Evolutionary conservation across 768 basidiomycete species (phyloP).

Genomic region (Tylopilus sp.): DNA sequence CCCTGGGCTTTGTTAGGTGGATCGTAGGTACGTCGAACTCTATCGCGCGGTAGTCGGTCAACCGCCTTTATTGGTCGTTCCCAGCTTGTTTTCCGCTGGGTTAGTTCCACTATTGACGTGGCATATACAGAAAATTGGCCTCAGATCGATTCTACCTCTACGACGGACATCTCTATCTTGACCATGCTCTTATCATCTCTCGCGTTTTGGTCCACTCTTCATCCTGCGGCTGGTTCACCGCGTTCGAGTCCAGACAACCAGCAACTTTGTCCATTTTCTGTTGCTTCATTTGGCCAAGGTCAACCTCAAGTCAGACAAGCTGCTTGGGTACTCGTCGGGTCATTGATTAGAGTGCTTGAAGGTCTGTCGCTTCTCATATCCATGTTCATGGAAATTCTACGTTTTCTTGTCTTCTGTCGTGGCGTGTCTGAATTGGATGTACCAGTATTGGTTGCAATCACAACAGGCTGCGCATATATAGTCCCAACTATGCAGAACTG

Average conservation of each 20-base stretch:
- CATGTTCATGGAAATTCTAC: background rate
- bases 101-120: background rate
- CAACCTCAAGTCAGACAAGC: constrained; percentile 74
- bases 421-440: background rate
- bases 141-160: background rate
- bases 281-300: constrained; percentile 44
- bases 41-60: background rate
- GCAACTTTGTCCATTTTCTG: constrained; percentile 13
- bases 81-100: background rate
- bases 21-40: constrained; percentile 48
- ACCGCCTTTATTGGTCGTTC: background rate
- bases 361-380: constrained; percentile 30
- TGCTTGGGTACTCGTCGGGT: constrained; percentile 58
- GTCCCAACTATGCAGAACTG: constrained; percentile 7
- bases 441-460: background rate
- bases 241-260: constrained; percentile 30
- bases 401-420: background rate
- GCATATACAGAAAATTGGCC: constrained; percentile 16
- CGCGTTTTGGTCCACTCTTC: constrained; percentile 58
- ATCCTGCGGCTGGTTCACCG: constrained; percentile 45
- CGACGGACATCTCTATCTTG: background rate
- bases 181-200: constrained; percentile 29
- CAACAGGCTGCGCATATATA: background rate
- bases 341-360: constrained; percentile 42
- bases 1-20: constrained; percentile 63